phyloP scores from a whole-genome alignment of 768 basidiomycete genomes.

The Leccinum uliginosum region DNA sequence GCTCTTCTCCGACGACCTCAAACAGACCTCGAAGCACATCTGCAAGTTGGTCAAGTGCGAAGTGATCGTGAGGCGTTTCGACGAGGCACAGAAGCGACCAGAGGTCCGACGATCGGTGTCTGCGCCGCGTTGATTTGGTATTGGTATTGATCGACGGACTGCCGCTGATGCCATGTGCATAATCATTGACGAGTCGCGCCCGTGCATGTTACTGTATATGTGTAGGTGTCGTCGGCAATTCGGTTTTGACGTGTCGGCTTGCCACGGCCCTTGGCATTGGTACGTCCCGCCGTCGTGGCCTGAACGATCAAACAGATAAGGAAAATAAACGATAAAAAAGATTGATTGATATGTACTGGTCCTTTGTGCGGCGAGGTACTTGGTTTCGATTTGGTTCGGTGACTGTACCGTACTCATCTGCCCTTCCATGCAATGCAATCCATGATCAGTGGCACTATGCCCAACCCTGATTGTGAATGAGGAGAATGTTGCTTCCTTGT shows the following conservation, averaged over 20 bases:
- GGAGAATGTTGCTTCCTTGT: not conserved
- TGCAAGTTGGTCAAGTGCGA: slow-evolving; percentile 89
- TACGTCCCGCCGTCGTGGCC: not conserved
- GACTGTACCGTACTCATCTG: not conserved
- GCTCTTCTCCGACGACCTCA: slow-evolving; percentile 81
- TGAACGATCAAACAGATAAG: not conserved
- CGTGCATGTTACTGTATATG: not conserved
- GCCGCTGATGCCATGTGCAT: no score
- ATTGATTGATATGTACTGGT: not conserved
- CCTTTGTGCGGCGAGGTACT: not conserved
- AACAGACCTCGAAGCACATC: slow-evolving; percentile 72
- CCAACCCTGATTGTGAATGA: not conserved
- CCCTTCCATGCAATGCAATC: not conserved
- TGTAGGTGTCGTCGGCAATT: not conserved
- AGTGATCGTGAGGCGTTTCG: slow-evolving; percentile 82
- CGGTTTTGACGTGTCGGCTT: not conserved
- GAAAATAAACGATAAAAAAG: not conserved
- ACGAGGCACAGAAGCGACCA: slow-evolving; percentile 77
- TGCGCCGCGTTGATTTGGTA: slow-evolving; percentile 25
- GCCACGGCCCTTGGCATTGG: not conserved
- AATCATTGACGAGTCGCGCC: not conserved
- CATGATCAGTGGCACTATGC: not conserved
- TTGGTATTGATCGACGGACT: not conserved
- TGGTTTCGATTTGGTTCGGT: not conserved
- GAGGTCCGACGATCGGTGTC: slow-evolving; percentile 50